Evolutionary conservation across 441 rosid genomes (phyloP).

Genomic region (Melastoma candidum): DNA sequence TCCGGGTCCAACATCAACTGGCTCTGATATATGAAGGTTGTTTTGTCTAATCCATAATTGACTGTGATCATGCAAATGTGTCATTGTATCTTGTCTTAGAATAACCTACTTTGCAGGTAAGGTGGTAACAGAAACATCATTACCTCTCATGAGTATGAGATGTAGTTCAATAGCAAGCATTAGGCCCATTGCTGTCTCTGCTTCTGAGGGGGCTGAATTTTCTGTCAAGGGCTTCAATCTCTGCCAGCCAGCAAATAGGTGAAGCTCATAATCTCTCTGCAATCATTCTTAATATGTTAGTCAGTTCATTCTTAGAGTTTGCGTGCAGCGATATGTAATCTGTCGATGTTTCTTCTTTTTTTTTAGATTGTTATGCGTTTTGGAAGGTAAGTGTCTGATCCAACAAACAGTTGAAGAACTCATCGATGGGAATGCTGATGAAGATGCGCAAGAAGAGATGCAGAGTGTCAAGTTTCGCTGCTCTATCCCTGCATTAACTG

Average conservation of each 20-base stretch:
- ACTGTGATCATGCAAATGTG: not conserved
- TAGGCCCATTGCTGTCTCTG: slow-evolving; percentile 30
- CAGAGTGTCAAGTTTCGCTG: slow-evolving; percentile 23
- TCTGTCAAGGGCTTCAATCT: slow-evolving; percentile 29
- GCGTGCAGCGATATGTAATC: not conserved
- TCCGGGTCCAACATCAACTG: slow-evolving; percentile 26
- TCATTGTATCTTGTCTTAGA: slow-evolving; percentile 1
- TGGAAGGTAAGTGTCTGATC: slow-evolving; percentile 33
- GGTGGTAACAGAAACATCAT: slow-evolving; percentile 23
- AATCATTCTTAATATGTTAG: not conserved
- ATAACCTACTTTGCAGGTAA: slow-evolving; percentile 24
- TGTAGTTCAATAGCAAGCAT: slow-evolving; percentile 22
- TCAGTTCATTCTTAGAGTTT: not conserved
- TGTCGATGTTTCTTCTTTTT: not conserved
- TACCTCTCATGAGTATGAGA: slow-evolving; percentile 20
- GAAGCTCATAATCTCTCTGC: slow-evolving; percentile 1
- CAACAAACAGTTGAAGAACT: slow-evolving; percentile 20
- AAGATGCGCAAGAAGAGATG: slow-evolving; percentile 15
- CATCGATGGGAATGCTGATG: slow-evolving; percentile 16
- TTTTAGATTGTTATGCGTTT: slow-evolving; percentile 31
- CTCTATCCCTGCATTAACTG: slow-evolving; percentile 25
- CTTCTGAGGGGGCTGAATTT: slow-evolving; percentile 20
- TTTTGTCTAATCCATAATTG: not conserved
- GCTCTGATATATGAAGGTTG: slow-evolving; percentile 33
- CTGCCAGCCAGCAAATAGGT: slow-evolving; percentile 23